phyloP scores from a whole-genome alignment of 352 stramenopile genomes.

The Phytophthora sansomeana region DNA sequence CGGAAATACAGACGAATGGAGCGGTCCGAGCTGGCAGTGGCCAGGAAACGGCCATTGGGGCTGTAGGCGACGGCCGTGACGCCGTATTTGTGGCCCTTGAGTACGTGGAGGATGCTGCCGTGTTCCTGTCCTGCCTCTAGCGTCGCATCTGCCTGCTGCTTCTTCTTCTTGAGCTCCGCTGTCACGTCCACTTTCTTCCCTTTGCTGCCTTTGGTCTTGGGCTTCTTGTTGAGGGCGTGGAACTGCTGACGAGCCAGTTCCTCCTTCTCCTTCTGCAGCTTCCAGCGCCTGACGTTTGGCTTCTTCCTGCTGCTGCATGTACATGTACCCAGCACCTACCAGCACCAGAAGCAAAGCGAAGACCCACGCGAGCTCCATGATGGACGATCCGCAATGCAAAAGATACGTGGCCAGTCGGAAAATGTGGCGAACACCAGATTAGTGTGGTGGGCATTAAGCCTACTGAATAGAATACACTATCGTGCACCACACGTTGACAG shows the following conservation, averaged over 20 bases:
- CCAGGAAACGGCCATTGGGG: conserved; percentile 82
- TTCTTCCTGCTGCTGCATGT: conserved; percentile 60
- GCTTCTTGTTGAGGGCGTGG: conserved; percentile 59
- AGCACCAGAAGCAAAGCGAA: conserved; percentile 66
- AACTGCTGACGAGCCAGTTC: conserved; percentile 59
- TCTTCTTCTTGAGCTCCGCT: conserved; percentile 75
- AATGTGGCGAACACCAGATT: no score
- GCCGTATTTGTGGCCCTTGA: conserved; percentile 79
- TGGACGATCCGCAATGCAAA: conserved; percentile 12
- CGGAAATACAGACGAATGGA: conserved; percentile 77
- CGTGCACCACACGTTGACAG: no score
- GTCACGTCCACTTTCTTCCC: conserved; percentile 75
- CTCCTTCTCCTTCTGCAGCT: conserved; percentile 60
- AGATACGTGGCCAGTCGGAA: conserved; percentile 32
- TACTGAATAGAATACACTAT: no score
- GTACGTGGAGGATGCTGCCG: conserved; percentile 45
- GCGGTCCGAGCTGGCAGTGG: conserved; percentile 77
- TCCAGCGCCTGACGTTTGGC: conserved; percentile 44
- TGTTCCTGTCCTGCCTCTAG: conserved; percentile 46
- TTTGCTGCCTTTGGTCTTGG: conserved; percentile 56
- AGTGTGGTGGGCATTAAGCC: no score
- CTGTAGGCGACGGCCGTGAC: conserved; percentile 75
- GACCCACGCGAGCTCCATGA: conserved; percentile 55
- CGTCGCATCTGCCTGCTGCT: conserved; percentile 14
- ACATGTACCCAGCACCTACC: conserved; percentile 68